Conservation (phyloP, 192 early-diverging fungal genomes). For the Coemansia sp. region DNA sequence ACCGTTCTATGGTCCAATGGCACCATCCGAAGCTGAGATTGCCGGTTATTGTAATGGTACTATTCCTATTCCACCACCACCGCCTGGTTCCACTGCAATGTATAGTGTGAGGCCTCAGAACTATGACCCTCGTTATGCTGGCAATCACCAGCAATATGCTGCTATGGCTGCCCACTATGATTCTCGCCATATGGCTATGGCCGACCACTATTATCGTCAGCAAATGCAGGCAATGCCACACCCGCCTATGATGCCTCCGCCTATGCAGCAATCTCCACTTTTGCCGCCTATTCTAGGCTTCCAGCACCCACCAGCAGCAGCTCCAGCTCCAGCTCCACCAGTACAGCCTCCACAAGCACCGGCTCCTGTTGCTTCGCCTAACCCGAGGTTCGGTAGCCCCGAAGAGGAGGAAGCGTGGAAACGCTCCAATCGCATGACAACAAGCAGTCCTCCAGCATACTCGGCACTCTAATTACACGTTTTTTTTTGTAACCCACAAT, state of each 20-base stretch:
- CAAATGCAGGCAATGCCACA: neutral
- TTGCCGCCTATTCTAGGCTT: neutral
- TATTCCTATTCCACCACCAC: neutral
- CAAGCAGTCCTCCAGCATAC: neutral
- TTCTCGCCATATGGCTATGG: neutral
- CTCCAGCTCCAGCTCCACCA: neutral
- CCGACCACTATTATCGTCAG: neutral
- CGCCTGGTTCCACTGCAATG: neutral
- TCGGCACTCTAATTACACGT: neutral
- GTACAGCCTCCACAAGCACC: neutral
- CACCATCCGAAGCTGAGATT: neutral
- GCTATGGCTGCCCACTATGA: neutral
- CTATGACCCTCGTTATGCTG: neutral
- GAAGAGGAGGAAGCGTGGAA: neutral
- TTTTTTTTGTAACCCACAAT: neutral
- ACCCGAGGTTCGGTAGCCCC: neutral
- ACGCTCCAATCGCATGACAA: neutral
- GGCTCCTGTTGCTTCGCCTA: neutral
- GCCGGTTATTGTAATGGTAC: neutral
- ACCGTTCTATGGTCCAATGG: neutral
- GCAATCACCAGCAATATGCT: neutral
- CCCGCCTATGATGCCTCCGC: neutral
- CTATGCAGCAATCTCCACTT: neutral
- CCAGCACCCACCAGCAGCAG: neutral
- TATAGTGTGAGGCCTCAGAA: neutral